Conservation (phyloP, 2,329 filamentous ascomycete species). For the Penicillium rolfsii region DNA sequence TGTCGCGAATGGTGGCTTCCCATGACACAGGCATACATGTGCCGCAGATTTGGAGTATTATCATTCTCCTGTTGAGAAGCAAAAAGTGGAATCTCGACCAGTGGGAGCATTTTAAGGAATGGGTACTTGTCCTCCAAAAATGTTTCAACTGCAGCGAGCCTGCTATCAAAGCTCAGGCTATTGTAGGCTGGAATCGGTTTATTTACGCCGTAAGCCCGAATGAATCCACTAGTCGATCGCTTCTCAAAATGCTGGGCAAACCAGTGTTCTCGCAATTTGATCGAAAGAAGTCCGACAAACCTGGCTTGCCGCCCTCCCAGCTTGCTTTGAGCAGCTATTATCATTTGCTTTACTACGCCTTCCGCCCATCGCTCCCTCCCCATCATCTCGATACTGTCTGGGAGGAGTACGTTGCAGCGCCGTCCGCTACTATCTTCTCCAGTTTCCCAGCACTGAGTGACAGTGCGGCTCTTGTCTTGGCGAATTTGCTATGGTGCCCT, state of each 20-base stretch:
- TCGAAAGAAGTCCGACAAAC: slow-evolving; percentile 61
- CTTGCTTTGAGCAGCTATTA: slow-evolving; percentile 73
- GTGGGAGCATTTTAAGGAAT: slow-evolving; percentile 75
- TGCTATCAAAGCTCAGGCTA: slow-evolving; percentile 73
- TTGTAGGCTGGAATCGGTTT: slow-evolving; percentile 83
- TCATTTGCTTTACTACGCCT: slow-evolving; percentile 79
- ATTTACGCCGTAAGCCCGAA: slow-evolving; percentile 73
- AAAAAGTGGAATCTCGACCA: slow-evolving; percentile 60
- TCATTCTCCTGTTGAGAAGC: slow-evolving; percentile 74
- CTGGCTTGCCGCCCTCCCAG: slow-evolving; percentile 52
- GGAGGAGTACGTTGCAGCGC: slow-evolving; percentile 70
- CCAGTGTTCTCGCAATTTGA: slow-evolving; percentile 71
- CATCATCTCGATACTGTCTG: slow-evolving; percentile 75
- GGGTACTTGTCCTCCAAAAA: slow-evolving; percentile 76
- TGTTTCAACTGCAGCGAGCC: slow-evolving; percentile 82
- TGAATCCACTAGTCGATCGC: slow-evolving; percentile 56
- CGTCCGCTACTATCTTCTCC: slow-evolving; percentile 63
- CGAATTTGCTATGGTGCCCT: slow-evolving; percentile 63
- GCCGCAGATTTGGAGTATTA: slow-evolving; percentile 85
- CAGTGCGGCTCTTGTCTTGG: slow-evolving; percentile 70
- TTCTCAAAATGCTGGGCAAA: slow-evolving; percentile 67
- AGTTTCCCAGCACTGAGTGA: slow-evolving; percentile 56
- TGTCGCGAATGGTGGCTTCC: slow-evolving; percentile 67
- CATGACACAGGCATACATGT: slow-evolving; percentile 67
- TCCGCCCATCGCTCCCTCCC: slow-evolving; percentile 69